phyloP scores from a whole-genome alignment of 805 yeast species.

The Ascoidea rubescens region DNA sequence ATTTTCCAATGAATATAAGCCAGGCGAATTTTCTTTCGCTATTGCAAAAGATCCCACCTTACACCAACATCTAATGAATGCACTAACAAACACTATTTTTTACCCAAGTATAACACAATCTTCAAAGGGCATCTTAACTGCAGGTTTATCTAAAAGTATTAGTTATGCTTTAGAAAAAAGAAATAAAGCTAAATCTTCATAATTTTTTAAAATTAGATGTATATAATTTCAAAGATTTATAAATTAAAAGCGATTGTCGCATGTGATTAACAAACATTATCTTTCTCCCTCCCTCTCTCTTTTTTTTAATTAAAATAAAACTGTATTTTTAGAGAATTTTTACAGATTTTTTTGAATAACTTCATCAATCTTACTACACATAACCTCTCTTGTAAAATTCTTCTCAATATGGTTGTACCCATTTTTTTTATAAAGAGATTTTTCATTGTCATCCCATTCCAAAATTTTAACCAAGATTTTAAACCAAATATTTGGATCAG shows the following conservation, averaged over 20 bases:
- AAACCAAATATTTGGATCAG: conserved; percentile 41
- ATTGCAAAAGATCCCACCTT: conserved; percentile 31
- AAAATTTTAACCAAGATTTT: conserved; percentile 28
- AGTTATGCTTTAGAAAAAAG: conserved; percentile 68
- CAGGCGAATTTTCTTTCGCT: conserved; percentile 21
- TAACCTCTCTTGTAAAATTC: conserved; percentile 23
- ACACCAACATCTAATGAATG: conserved; percentile 19
- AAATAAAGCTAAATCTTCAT: conserved; percentile 18
- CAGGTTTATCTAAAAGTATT: conserved; percentile 61
- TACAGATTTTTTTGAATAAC: conserved; percentile 15
- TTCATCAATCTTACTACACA: conserved; percentile 24
- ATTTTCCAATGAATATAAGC: conserved; percentile 5
- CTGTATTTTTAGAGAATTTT: background rate
- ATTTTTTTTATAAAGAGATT: conserved; percentile 12
- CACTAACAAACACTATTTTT: conserved; percentile 43
- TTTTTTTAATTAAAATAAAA: too few species aligned
- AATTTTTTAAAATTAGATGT: too few species aligned
- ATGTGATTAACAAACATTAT: too few species aligned
- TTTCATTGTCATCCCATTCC: conserved; percentile 10
- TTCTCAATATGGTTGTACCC: conserved; percentile 19
- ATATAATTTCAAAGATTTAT: too few species aligned
- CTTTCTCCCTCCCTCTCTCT: too few species aligned
- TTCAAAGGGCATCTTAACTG: conserved; percentile 73
- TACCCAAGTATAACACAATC: conserved; percentile 67
- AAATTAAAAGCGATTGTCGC: too few species aligned